These are phyloP conservation scores for Leccinum barrowsii DNA, from an alignment of 768 basidiomycete genomes.

Conservation along the genomic window DNA sequence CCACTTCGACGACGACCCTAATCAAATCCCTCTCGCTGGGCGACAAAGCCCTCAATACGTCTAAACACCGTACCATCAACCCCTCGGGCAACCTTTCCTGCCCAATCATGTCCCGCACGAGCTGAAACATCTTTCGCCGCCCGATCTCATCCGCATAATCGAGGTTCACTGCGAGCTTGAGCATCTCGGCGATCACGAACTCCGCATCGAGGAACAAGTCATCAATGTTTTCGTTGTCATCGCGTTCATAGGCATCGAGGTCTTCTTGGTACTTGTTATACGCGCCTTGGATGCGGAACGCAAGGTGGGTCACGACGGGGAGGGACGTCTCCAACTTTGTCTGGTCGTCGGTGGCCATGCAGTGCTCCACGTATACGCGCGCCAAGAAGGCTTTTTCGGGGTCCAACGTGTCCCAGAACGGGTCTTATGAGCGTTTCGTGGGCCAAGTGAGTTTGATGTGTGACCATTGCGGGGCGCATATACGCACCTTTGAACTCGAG, in stretches of 20 bases:
- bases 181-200: constrained; percentile 76
- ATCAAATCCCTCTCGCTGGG: constrained; percentile 81
- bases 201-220: constrained; percentile 35
- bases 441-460: neutral
- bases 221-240: constrained; percentile 47
- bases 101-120: constrained; percentile 83
- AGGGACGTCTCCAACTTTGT: constrained; percentile 62
- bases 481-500: constrained; percentile 67
- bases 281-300: constrained; percentile 65
- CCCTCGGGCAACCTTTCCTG: constrained; percentile 64
- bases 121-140: constrained; percentile 78
- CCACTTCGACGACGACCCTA: constrained; percentile 82
- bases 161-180: constrained; percentile 71
- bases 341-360: constrained; percentile 57
- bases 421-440: constrained; percentile 40
- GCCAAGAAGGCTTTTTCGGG: constrained; percentile 79
- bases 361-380: constrained; percentile 80
- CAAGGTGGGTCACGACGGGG: constrained; percentile 82
- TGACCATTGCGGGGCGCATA: neutral
- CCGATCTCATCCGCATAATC: constrained; percentile 95
- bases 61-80: constrained; percentile 73
- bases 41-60: constrained; percentile 73
- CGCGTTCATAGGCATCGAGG: constrained; percentile 36
- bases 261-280: constrained; percentile 63
- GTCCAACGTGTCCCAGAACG: constrained; percentile 66